Conservation (phyloP, 306 rosid species). For the Gillenia trifoliata region DNA sequence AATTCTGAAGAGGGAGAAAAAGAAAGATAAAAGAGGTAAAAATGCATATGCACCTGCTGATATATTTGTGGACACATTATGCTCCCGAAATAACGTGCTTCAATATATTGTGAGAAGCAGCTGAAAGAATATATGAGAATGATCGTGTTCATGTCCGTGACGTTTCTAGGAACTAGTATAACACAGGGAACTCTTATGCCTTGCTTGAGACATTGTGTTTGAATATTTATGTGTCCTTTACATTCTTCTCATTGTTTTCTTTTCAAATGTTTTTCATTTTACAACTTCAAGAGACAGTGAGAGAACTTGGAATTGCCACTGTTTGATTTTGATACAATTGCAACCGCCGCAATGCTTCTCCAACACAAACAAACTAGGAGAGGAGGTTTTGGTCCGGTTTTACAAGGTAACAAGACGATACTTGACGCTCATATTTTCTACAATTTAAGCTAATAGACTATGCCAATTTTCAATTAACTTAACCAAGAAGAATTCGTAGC, state of each 20-base stretch:
- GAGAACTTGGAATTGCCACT: conserved; percentile 41
- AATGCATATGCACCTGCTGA: background rate
- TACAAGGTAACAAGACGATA: conserved; percentile 32
- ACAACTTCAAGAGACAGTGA: conserved; percentile 14
- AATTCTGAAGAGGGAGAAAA: background rate
- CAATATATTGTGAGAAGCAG: background rate
- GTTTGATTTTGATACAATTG: conserved; percentile 36
- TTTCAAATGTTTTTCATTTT: no score
- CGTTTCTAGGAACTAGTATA: no score
- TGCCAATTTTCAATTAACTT: background rate
- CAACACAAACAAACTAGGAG: conserved; percentile 35
- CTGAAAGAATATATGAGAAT: background rate
- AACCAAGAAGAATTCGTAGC: conserved; percentile 15
- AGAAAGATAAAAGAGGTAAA: conserved; percentile 25
- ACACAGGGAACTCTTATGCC: background rate
- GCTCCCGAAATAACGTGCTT: background rate
- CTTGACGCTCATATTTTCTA: no score
- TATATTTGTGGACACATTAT: background rate
- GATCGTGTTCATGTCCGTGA: background rate
- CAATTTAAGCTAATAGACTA: background rate
- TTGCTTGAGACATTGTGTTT: background rate
- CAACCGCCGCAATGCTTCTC: conserved; percentile 37
- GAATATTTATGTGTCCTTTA: background rate
- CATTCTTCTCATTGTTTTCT: no score
- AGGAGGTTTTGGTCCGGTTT: conserved; percentile 56